Evolutionary conservation across 257 asterid species (phyloP), one percentile per base, ranked within the genome.

Genomic region (Nemophila menziesii): DNA sequence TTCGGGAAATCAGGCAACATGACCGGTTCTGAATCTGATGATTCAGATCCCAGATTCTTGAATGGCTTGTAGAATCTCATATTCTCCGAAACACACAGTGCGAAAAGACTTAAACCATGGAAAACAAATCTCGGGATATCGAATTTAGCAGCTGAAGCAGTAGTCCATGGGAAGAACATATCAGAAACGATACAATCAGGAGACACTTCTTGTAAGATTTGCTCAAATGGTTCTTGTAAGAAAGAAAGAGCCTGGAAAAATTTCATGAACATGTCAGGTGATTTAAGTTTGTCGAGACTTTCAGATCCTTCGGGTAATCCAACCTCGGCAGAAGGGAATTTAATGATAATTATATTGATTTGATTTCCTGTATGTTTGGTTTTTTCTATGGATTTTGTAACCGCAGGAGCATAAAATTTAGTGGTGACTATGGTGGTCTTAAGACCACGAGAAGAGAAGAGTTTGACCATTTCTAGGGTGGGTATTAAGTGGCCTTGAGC

Each of bases 401-500:
- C 77, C 0, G 67, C 52, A 0, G 62, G 60, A 12, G 39, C 39
- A 22, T 59, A n/a, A 11, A 22, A 16, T 20, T 34, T 44, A 6
- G 84, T 73, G 11, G 71, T 33, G 20, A 80, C 55, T 16, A 80
- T 52, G 19, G 84, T 80, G 5, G 79, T 16, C 46, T 54, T 71
- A 4, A 77, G 41, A 4, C 84, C 84, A 13, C 71, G 56, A 0
- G 87, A 77, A 18, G 53, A 10, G 29, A 77, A 58, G 2, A 77
- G 66, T 27, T 68, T 77, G 43, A 87, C 92, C 84, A 73, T 73
- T 55, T 80, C 84, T 0, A 77, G 16, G 5, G 22, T 48, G 8
- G 85, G 92, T 34, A 75, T 66, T 61, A 62, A 64, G 49, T 79
- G 92, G 27, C 92, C 85, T 0, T 62, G 70, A 46, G 82, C 85